Percentiles rank a stretch among this genome's conserved stretches.
These are phyloP conservation scores for Auriscalpium vulgare DNA, from an alignment of 768 basidiomycete genomes.

Conservation along the genomic window DNA sequence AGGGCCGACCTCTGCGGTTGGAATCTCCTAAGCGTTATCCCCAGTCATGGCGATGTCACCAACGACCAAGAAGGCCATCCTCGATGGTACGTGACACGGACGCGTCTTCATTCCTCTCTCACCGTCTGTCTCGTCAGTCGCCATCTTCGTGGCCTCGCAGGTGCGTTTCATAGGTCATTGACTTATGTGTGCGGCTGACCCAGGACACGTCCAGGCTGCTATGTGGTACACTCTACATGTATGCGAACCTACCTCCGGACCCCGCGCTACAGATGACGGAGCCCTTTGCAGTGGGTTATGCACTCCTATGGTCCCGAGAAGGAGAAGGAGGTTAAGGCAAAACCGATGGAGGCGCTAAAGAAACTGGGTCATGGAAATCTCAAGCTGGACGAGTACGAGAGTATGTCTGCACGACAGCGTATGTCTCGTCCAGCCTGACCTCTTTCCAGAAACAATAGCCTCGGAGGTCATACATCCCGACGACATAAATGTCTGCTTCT, in stretches of 20 bases:
- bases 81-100: constrained; percentile 19
- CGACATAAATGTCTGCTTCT: constrained; percentile 71
- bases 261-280: background rate
- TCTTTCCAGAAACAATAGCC: constrained; percentile 63
- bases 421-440: background rate
- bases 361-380: constrained; percentile 64
- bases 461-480: constrained; percentile 91
- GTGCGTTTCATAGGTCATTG: constrained; percentile 22
- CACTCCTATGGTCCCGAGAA: constrained; percentile 39
- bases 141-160: constrained; percentile 43
- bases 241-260: constrained; percentile 18
- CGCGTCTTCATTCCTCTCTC: background rate
- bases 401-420: constrained; percentile 34
- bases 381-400: constrained; percentile 86
- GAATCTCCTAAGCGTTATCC: background rate
- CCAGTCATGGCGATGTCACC: constrained; percentile 16
- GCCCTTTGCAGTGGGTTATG: constrained; percentile 50
- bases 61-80: constrained; percentile 16
- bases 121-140: constrained; percentile 22
- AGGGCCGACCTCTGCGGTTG: too few relatives aligned
- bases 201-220: constrained; percentile 47
- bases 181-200: background rate
- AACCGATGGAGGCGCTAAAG: constrained; percentile 63
- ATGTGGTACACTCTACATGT: constrained; percentile 71
- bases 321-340: constrained; percentile 57